These are phyloP conservation scores for Podospora conica DNA, from an alignment of 495 filamentous ascomycete genomes.

Conservation along the genomic window DNA sequence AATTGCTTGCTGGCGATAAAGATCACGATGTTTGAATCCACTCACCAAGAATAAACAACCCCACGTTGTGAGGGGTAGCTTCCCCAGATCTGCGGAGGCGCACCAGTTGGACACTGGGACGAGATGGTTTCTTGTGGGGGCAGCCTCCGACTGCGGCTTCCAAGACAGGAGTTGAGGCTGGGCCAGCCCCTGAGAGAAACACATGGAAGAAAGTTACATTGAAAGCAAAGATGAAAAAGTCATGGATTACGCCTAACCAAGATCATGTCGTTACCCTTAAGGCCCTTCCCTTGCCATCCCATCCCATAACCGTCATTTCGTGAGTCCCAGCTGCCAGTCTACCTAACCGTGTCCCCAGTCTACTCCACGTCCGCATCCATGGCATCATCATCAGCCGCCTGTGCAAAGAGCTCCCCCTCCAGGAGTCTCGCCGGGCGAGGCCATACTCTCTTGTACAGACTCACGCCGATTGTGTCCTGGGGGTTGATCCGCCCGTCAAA, in stretches of 20 bases:
- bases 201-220: background rate
- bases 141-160: background rate
- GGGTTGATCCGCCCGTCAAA: conserved; percentile 96
- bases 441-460: conserved; percentile 90
- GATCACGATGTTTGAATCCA: background rate
- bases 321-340: conserved; percentile 5
- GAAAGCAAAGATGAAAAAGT: background rate
- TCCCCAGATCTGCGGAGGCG: background rate
- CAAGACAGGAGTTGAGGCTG: background rate
- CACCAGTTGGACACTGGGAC: background rate
- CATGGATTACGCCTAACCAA: background rate
- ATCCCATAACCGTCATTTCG: conserved; percentile 12
- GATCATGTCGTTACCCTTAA: conserved; percentile 3
- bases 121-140: background rate
- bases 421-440: conserved; percentile 61
- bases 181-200: background rate
- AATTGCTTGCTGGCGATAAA: background rate
- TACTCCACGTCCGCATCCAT: conserved; percentile 38
- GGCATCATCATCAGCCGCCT: conserved; percentile 13
- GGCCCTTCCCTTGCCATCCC: too few relatives aligned
- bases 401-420: conserved; percentile 29
- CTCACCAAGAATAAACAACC: background rate
- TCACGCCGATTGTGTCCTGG: conserved; percentile 86
- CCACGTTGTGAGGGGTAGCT: background rate
- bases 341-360: background rate